These are phyloP conservation scores for Trichoderma reesei DNA, from an alignment of 495 filamentous ascomycete species.

Conservation along the genomic window DNA sequence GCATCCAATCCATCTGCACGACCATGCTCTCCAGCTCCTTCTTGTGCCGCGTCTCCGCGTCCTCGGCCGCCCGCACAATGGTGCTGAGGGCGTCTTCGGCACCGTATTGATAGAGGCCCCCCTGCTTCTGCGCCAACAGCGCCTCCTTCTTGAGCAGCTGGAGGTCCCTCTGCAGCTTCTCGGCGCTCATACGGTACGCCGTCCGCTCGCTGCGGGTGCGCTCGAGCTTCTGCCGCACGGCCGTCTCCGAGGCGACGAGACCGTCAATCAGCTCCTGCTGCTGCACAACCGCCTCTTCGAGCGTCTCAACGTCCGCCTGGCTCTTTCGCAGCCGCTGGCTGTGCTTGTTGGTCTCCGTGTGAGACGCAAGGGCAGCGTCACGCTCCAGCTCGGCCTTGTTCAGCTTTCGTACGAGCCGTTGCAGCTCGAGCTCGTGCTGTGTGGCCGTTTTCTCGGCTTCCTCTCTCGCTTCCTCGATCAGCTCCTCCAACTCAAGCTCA, in stretches of 20 bases:
- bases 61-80: slow-evolving; percentile 41
- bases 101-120: not conserved
- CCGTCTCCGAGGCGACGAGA: slow-evolving; percentile 22
- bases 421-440: slow-evolving; percentile 62
- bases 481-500: not conserved
- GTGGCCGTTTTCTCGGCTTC: slow-evolving; percentile 72
- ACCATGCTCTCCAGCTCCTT: slow-evolving; percentile 75
- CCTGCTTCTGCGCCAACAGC: slow-evolving; percentile 15
- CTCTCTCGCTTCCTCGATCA: slow-evolving; percentile 60
- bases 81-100: slow-evolving; percentile 20
- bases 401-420: slow-evolving; percentile 44
- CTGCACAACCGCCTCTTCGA: slow-evolving; percentile 33
- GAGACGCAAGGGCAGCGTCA: slow-evolving; percentile 24
- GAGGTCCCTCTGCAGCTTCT: slow-evolving; percentile 33
- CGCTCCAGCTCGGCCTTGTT: slow-evolving; percentile 36
- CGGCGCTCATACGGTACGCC: slow-evolving; percentile 31
- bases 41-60: slow-evolving; percentile 52
- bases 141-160: slow-evolving; percentile 28
- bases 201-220: slow-evolving; percentile 35
- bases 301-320: slow-evolving; percentile 43
- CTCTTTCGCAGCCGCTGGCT: slow-evolving; percentile 60
- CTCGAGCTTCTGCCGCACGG: slow-evolving; percentile 36
- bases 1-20: slow-evolving; percentile 84
- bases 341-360: slow-evolving; percentile 47
- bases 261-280: slow-evolving; percentile 28